Conservation (phyloP, 2,329 filamentous ascomycete species). For the Ophiostoma perfectum region DNA sequence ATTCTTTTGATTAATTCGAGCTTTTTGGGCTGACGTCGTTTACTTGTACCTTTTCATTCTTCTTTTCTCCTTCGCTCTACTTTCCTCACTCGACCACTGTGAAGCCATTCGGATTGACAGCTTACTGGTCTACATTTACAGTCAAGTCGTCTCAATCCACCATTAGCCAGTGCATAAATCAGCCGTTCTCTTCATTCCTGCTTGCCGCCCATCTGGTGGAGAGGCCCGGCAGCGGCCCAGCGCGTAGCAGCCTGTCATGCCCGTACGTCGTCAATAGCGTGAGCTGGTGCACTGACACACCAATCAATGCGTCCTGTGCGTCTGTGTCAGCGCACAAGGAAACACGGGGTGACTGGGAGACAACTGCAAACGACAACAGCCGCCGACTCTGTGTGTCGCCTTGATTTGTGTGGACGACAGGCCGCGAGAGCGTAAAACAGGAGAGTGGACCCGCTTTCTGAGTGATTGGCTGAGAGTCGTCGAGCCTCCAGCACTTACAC, state of each 20-base stretch:
- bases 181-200: not conserved
- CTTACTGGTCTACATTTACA: too few species aligned
- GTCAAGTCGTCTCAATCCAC: too few species aligned
- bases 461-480: constrained; percentile 17
- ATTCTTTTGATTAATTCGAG: too few species aligned
- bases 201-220: not conserved
- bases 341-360: not conserved
- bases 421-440: not conserved
- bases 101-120: too few species aligned
- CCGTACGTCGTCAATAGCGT: not conserved
- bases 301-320: constrained; percentile 11
- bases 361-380: not conserved
- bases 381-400: not conserved
- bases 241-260: not conserved
- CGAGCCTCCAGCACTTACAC: constrained; percentile 14
- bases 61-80: too few species aligned
- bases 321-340: constrained; percentile 20
- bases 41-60: too few species aligned
- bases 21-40: too few species aligned
- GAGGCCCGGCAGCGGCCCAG: not conserved
- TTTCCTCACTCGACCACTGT: too few species aligned
- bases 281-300: not conserved
- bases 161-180: too few species aligned
- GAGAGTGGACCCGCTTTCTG: not conserved
- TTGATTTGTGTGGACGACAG: not conserved